phyloP scores from a whole-genome alignment of 306 rosid genomes.

The Prinsepia uniflora region DNA sequence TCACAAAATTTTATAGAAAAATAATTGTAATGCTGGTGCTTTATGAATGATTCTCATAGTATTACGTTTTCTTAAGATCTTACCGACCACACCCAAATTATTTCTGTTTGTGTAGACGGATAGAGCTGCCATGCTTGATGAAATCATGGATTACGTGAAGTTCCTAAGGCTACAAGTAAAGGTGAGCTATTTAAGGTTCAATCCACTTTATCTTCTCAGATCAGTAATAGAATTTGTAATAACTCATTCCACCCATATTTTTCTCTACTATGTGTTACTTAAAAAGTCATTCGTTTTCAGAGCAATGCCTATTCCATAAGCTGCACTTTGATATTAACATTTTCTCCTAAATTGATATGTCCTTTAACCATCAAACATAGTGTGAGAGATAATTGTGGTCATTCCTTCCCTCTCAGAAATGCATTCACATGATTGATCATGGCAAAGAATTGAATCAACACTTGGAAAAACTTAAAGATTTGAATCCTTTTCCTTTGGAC shows the following conservation, averaged over 20 bases:
- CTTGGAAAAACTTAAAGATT: neutral
- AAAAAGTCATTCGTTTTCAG: no score
- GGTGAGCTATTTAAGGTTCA: slow-evolving; percentile 38
- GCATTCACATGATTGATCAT: neutral
- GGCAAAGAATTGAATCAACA: neutral
- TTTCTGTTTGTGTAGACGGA: slow-evolving; percentile 56
- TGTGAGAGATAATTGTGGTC: neutral
- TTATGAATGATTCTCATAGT: neutral
- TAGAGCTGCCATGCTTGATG: slow-evolving; percentile 97
- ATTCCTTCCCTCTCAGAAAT: neutral
- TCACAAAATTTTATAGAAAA: neutral
- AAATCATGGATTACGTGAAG: slow-evolving; percentile 94
- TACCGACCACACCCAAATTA: neutral
- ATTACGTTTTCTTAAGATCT: neutral
- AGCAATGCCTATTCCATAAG: neutral
- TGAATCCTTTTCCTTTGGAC: neutral
- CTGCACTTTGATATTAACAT: neutral
- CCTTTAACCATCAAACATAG: neutral
- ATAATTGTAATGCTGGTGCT: slow-evolving; percentile 10
- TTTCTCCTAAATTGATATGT: neutral
- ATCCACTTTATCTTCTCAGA: neutral
- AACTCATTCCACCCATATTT: neutral
- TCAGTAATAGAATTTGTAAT: neutral
- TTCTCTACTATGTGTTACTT: neutral
- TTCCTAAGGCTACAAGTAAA: slow-evolving; percentile 94